These are phyloP conservation scores for Salix viminalis DNA, from an alignment of 345 rosid genomes.

Conservation along the genomic window DNA sequence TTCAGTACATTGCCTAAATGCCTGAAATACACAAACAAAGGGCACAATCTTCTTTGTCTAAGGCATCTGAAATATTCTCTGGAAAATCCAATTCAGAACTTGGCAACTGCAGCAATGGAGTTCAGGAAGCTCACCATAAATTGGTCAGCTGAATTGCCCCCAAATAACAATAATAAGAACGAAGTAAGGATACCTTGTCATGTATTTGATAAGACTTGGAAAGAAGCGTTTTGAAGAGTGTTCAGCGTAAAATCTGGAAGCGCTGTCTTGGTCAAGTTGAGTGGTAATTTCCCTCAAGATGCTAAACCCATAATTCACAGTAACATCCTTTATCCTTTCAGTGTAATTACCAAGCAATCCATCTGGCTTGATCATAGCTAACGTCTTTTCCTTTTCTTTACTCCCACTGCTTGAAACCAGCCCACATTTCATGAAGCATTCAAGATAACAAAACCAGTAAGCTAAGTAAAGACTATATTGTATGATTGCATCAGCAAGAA, in stretches of 20 bases:
- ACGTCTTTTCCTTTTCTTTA: slow-evolving; percentile 45
- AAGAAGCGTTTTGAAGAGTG: slow-evolving; percentile 68
- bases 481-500: too few species aligned
- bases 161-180: background rate
- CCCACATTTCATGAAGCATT: slow-evolving; percentile 23
- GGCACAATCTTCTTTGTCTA: too few species aligned
- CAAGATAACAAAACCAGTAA: background rate
- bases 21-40: too few species aligned
- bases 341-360: slow-evolving; percentile 64
- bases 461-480: too few species aligned
- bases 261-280: slow-evolving; percentile 52
- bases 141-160: background rate
- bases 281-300: slow-evolving; percentile 46
- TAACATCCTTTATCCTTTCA: slow-evolving; percentile 42
- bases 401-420: slow-evolving; percentile 30
- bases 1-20: too few species aligned
- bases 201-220: slow-evolving; percentile 55
- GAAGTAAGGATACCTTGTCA: slow-evolving; percentile 54
- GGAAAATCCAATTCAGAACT: background rate
- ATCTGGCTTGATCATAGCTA: slow-evolving; percentile 83
- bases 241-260: slow-evolving; percentile 60
- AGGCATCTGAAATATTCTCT: too few species aligned
- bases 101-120: background rate
- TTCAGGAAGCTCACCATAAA: background rate
- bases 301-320: slow-evolving; percentile 50